Base-by-base conservation (phyloP, 768 basidiomycete species). In the Xerocomellus amylosporus region DNA sequence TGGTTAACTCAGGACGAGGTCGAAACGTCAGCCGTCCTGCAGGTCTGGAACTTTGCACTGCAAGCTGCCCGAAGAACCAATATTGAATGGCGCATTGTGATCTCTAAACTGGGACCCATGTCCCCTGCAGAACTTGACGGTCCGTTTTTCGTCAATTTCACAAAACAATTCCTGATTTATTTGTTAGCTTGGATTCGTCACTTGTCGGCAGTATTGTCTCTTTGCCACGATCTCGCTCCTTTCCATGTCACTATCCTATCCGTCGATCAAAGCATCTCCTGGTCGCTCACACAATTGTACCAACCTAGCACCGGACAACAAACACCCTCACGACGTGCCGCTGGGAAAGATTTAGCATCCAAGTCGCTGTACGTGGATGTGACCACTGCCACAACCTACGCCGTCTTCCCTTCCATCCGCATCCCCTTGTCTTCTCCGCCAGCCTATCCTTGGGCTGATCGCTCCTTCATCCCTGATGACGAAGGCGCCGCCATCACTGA, bases 51-150 rank as follows among this genome's bases (percentile, higher is more conserved):
- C 14, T 90, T 93, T 68, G 80, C 78, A 0, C 65, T 79, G 50
- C 75, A 79, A 34, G 81, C 88, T 61, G 82, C 85, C 12, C 77
- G 76, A 62, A 81, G 75, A 56, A 86, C 85, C 12, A 82, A 84
- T 64, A 74, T 91, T 20, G 90, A 93, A 65, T 94, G 92, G 92
- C 79, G 86, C 48, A 72, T 93, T 12, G 84, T 87, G 9, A 75
- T 94, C 53, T 73, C 86, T 7, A 89, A 85, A 64, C 70, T 86
- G 4, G 91, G 91, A 0, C 53, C 71, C 10, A 83, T 93, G 75
- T 67, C 71, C 1, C 70, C 75, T 46, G 64, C 65, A 7, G 92
- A 94, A 64, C 66, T 90, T 20, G 76, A 84, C 60, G 86, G 91
- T 90, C 59, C 55, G 84, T 71, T 14, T 34, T 24, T 30, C 39